A percentile compares a stretch with the other conserved stretches of the same genome.
Evolutionary conservation across 495 filamentous ascomycete species (phyloP).

Genomic region (Aspergillus nidulans): DNA sequence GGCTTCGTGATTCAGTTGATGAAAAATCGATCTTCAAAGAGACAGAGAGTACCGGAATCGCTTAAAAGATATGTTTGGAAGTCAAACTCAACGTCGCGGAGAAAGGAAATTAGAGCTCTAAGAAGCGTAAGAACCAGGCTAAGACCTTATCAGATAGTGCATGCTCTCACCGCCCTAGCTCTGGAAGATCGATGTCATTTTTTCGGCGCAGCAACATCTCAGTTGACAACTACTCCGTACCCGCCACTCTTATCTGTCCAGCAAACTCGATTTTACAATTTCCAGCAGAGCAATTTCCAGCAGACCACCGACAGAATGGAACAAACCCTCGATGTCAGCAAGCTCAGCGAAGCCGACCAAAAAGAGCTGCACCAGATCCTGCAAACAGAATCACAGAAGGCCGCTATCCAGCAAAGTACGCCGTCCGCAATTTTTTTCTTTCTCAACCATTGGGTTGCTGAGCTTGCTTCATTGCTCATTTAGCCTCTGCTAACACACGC

Average conservation of each 20-base stretch:
- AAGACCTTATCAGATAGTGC: neutral
- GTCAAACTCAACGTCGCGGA: too few relatives aligned
- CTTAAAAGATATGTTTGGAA: too few relatives aligned
- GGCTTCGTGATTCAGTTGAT: too few relatives aligned
- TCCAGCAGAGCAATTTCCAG: neutral
- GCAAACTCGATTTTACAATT: neutral
- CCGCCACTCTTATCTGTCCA: neutral
- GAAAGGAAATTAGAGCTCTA: neutral
- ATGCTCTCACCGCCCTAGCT: neutral
- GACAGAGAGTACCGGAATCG: too few relatives aligned
- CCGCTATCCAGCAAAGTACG: slow-evolving; percentile 74
- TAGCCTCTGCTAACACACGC: neutral
- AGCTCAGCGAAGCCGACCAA: slow-evolving; percentile 77
- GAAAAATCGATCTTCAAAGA: too few relatives aligned
- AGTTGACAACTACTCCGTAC: neutral
- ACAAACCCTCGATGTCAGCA: slow-evolving; percentile 54
- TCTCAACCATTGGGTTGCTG: neutral
- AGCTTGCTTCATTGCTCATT: neutral
- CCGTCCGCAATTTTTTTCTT: neutral
- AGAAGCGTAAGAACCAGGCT: neutral
- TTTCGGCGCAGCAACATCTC: neutral
- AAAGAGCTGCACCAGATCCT: slow-evolving; percentile 81
- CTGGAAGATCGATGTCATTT: neutral
- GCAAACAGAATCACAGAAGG: slow-evolving; percentile 74
- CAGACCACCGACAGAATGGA: slow-evolving; percentile 30